A percentile compares a stretch with the other conserved stretches of the same genome.
Evolutionary conservation across 805 yeast genomes (phyloP).

Genomic region (Candida adriatica): DNA sequence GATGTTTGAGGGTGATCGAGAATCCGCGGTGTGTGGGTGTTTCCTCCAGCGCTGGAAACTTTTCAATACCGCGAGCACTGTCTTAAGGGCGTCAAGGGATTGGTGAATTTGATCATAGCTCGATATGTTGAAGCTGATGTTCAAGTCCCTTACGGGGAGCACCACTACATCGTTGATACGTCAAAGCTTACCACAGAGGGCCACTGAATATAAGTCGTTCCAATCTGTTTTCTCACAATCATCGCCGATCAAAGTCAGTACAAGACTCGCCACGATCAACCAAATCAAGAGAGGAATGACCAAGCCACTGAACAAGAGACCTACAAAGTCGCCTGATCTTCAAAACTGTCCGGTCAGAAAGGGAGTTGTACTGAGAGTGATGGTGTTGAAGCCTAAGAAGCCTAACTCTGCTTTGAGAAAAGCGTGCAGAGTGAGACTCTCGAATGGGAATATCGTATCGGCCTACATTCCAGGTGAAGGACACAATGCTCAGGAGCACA

Average conservation of each 20-base stretch:
- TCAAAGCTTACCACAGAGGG: constrained; percentile 6
- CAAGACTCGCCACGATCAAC: constrained; percentile 57
- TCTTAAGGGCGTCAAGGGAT: too few species aligned
- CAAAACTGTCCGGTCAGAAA: constrained; percentile 78
- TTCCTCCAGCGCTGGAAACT: constrained; percentile 2
- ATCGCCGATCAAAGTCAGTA: constrained; percentile 14
- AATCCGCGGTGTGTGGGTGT: too few species aligned
- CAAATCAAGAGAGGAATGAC: constrained; percentile 66
- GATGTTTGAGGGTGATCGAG: too few species aligned
- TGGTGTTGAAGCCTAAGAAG: constrained; percentile 95
- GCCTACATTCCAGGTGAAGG: constrained; percentile 99
- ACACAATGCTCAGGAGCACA: constrained; percentile 96
- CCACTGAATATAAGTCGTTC: constrained; percentile 5
- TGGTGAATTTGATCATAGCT: too few species aligned
- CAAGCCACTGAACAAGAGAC: constrained; percentile 41
- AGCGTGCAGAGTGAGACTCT: constrained; percentile 88
- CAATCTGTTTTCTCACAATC: constrained; percentile 11
- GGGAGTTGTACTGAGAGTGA: constrained; percentile 89
- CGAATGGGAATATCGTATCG: constrained; percentile 82
- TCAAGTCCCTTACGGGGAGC: constrained; percentile 18
- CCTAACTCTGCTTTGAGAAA: constrained; percentile 98
- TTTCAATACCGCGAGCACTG: too few species aligned
- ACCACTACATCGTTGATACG: constrained; percentile 14
- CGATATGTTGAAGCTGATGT: constrained; percentile 22
- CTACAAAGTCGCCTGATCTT: constrained; percentile 72